These are phyloP conservation scores for Dioscorea cayenensis DNA, from an alignment of 116 monocot species.

Conservation along the genomic window DNA sequence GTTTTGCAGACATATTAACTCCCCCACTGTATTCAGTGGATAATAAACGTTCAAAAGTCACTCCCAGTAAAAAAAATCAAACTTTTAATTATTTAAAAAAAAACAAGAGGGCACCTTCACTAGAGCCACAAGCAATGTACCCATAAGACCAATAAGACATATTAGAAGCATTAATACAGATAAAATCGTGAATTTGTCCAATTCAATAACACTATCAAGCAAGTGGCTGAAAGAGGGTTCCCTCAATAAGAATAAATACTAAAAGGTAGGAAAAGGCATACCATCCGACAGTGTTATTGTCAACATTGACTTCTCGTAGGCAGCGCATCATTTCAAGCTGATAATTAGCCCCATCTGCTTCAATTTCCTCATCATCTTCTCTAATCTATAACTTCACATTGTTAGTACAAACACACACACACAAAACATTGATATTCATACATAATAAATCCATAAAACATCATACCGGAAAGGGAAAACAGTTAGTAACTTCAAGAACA, in stretches of 20 bases:
- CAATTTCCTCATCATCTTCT: slow-evolving; percentile 92
- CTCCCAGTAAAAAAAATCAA: too few species aligned
- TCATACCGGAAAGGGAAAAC: slow-evolving; percentile 93
- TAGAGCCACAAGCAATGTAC: too few species aligned
- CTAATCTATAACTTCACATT: slow-evolving; percentile 33
- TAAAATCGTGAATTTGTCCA: too few species aligned
- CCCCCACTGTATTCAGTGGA: too few species aligned
- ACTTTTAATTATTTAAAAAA: too few species aligned
- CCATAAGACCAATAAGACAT: too few species aligned
- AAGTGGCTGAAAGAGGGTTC: too few species aligned
- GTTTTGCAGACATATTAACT: too few species aligned
- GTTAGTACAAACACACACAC: neutral
- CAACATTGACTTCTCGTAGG: slow-evolving; percentile 91
- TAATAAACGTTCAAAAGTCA: too few species aligned
- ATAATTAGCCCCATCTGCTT: slow-evolving; percentile 97
- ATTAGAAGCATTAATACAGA: too few species aligned
- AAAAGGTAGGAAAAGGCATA: slow-evolving; percentile 11
- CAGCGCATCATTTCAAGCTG: slow-evolving; percentile 99
- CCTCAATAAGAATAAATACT: neutral
- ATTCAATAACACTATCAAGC: too few species aligned
- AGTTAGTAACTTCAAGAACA: slow-evolving; percentile 92
- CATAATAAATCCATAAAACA: neutral
- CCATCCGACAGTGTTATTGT: slow-evolving; percentile 99
- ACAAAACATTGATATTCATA: neutral
- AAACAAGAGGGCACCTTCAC: too few species aligned